phyloP scores from a whole-genome alignment of 495 filamentous ascomycete species.

The Trichoderma gamsii region DNA sequence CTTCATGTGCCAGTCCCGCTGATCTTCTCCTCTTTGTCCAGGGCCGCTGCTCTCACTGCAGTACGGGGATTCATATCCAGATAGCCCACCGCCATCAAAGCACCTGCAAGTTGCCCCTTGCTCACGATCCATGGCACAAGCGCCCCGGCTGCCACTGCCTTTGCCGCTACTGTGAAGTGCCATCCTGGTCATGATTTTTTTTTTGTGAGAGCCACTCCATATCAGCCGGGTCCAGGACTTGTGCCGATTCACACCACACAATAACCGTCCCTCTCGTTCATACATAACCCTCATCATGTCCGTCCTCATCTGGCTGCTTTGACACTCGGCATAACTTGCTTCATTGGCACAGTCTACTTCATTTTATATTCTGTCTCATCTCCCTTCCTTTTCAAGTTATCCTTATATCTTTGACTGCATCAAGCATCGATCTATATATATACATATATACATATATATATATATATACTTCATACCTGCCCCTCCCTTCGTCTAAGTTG shows the following conservation, averaged over 20 bases:
- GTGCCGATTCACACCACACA: slow-evolving; percentile 9
- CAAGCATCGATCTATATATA: not conserved
- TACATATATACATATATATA: no score
- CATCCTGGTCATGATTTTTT: not conserved
- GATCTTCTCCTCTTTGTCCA: slow-evolving; percentile 10
- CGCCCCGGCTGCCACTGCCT: slow-evolving; percentile 10
- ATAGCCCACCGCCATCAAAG: slow-evolving; percentile 5
- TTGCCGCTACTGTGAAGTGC: slow-evolving; percentile 8
- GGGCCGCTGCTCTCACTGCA: slow-evolving; percentile 11
- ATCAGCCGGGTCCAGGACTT: slow-evolving; percentile 6
- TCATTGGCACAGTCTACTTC: not conserved
- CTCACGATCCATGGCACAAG: slow-evolving; percentile 13
- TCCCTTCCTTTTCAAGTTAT: not conserved
- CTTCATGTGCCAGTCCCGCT: slow-evolving; percentile 14
- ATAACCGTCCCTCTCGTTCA: not conserved
- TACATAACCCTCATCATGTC: slow-evolving; percentile 10
- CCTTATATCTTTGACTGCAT: not conserved
- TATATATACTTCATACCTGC: not conserved
- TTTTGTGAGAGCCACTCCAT: not conserved
- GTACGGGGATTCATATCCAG: slow-evolving; percentile 13
- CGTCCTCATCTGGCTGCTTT: not conserved
- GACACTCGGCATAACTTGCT: not conserved
- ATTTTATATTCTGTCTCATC: not conserved
- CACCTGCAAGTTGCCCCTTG: slow-evolving; percentile 1
- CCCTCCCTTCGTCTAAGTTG: slow-evolving; percentile 2